Conservation (phyloP, 2,329 filamentous ascomycete genomes). For the Cylindrodendrum hubeiense region DNA sequence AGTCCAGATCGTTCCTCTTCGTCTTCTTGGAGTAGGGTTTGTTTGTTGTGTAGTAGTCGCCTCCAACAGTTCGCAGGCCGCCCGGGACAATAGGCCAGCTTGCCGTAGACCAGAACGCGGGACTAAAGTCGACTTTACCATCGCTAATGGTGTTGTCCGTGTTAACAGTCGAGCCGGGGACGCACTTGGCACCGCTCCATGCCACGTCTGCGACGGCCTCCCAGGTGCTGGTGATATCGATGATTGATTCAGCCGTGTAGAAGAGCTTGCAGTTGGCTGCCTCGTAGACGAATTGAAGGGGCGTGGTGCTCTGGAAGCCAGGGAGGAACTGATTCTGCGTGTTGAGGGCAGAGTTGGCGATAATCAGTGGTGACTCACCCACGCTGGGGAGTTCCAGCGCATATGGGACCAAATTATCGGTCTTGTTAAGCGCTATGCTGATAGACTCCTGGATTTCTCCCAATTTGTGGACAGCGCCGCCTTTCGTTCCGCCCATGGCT, state of each 20-base stretch:
- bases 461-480: neutral
- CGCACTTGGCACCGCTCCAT: neutral
- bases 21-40: neutral
- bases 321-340: neutral
- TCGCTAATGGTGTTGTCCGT: neutral
- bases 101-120: neutral
- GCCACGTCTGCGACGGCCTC: neutral
- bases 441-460: neutral
- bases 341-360: neutral
- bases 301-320: neutral
- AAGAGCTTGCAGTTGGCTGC: neutral
- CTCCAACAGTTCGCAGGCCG: neutral
- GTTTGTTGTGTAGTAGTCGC: neutral
- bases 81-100: neutral
- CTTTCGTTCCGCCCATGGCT: neutral
- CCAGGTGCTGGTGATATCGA: neutral
- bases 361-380: neutral
- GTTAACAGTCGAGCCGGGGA: neutral
- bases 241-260: neutral
- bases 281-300: neutral
- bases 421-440: neutral
- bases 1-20: neutral
- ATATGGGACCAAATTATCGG: neutral
- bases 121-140: neutral
- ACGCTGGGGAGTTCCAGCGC: neutral